Conservation (phyloP, 805 yeast genomes). For the Myxozyma vanderwaltii region DNA sequence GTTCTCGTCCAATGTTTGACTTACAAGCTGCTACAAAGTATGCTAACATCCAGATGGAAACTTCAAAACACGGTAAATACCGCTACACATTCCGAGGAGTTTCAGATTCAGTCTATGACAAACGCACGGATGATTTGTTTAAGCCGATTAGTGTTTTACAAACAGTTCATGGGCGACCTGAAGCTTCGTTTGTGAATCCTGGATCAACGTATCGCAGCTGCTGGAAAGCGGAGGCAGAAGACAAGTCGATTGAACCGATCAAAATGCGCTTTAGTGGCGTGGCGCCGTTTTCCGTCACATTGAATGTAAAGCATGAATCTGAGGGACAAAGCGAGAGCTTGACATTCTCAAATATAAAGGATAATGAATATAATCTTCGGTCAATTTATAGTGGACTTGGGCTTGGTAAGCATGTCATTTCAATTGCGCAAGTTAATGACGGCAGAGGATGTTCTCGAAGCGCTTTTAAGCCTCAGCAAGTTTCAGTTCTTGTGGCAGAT, state of each 20-base stretch:
- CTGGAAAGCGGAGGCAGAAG: slow-evolving; percentile 44
- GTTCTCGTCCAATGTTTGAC: too few species aligned
- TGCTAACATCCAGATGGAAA: slow-evolving; percentile 51
- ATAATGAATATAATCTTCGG: slow-evolving; percentile 44
- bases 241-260: slow-evolving; percentile 52
- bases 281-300: slow-evolving; percentile 41
- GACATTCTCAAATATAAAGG: slow-evolving; percentile 49
- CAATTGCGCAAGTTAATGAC: slow-evolving; percentile 62
- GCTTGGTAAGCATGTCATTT: slow-evolving; percentile 70
- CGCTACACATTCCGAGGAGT: slow-evolving; percentile 62
- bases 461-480: slow-evolving; percentile 45
- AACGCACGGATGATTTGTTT: slow-evolving; percentile 42
- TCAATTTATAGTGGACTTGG: slow-evolving; percentile 55
- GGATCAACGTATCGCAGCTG: slow-evolving; percentile 57
- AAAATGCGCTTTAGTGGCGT: slow-evolving; percentile 58
- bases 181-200: slow-evolving; percentile 52
- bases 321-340: slow-evolving; percentile 56
- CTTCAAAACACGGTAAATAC: slow-evolving; percentile 59
- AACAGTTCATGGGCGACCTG: slow-evolving; percentile 64
- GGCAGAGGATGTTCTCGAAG: slow-evolving; percentile 63
- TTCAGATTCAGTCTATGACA: slow-evolving; percentile 60
- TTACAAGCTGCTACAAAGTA: slow-evolving; percentile 56
- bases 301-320: slow-evolving; percentile 61
- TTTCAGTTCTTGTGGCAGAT: slow-evolving; percentile 67
- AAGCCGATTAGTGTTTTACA: slow-evolving; percentile 50